Evolutionary conservation across 192 early-diverging fungal species (phyloP), one percentile per base, ranked within the genome.

Genomic region (Coemansia interrupta): DNA sequence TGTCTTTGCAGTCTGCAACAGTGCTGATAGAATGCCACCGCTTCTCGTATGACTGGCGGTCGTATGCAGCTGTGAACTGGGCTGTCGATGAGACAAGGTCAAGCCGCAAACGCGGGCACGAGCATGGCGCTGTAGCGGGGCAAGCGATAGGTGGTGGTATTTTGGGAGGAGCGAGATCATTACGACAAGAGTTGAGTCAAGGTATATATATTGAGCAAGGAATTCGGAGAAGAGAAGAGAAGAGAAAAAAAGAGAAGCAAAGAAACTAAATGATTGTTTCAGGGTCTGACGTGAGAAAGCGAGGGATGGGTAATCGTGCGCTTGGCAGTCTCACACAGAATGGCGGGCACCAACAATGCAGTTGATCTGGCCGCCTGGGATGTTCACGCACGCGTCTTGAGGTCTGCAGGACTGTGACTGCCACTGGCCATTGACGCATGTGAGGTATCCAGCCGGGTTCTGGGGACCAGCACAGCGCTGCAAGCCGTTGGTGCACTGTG

Each of bases 1-100:
- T 15, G 65, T 56, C 56, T 64, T 68, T 45, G 68, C 62, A 0
- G 75, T 78, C 48, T 71, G 65, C 28, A 78, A 56, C 38, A 78
- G 75, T 19, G 54, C 44, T 4, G 59, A 55, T 41, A 76, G 50
- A 17, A 76, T 26, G 28, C 73, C 53, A 36, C 73, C 53, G n/a
- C 57, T 56, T 3, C 32, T 50, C 20, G 38, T 23, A 46, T 3
- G 9, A 28, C 52, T 30, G 6, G 56, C 10, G 9, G 32, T 30
- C 6, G 38, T 28, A 47, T 69, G 60, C 5, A 62, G 11, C 12
- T 47, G 42, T 10, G 24, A 49, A 13, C 23, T n/a, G 0, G 23
- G 47, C 47, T 49, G 47, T 14, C 28, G 56, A 17, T 38, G 44
- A 24, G n/a, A 32, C 24, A 26, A 49, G 26, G 2, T 14, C 23